Percentiles rank a stretch among this genome's conserved stretches.
Evolutionary conservation across 495 filamentous ascomycete species (phyloP).

Genomic region (Echria macrotheca): DNA sequence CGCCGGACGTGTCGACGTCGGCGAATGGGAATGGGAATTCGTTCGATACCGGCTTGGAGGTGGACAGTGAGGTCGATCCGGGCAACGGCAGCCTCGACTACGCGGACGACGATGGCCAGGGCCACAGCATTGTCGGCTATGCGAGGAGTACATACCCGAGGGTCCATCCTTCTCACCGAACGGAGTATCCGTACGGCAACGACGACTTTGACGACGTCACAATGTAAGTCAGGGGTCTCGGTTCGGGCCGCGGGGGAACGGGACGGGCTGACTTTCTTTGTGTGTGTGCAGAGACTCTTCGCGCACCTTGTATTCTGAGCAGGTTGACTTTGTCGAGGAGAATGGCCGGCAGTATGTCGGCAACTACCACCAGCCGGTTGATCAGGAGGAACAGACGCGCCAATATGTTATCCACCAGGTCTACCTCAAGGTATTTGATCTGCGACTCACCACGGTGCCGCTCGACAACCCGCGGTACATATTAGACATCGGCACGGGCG

Average conservation of each 20-base stretch:
- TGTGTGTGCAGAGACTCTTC: constrained; percentile 41
- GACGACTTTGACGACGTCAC: constrained; percentile 37
- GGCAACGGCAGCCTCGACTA: background rate
- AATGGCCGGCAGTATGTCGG: constrained; percentile 65
- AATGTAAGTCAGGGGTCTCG: constrained; percentile 34
- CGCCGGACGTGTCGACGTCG: no score
- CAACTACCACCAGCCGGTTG: constrained; percentile 71
- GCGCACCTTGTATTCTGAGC: constrained; percentile 52
- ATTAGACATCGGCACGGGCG: constrained; percentile 64
- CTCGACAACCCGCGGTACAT: constrained; percentile 52
- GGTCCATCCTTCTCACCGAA: constrained; percentile 21
- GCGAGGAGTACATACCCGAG: constrained; percentile 31
- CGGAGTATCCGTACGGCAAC: constrained; percentile 22
- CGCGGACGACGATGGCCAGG: background rate
- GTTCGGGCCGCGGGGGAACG: background rate
- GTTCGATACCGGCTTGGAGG: background rate
- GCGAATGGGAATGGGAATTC: background rate
- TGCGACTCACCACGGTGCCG: constrained; percentile 53
- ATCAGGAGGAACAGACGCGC: constrained; percentile 67
- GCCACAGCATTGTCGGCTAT: no score
- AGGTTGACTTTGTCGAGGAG: constrained; percentile 53
- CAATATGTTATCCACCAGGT: constrained; percentile 63
- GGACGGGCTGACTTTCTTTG: constrained; percentile 3
- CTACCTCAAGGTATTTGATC: constrained; percentile 55
- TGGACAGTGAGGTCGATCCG: background rate